A percentile compares a stretch with the other conserved stretches of the same genome.
Evolutionary conservation across 768 basidiomycete genomes (phyloP).

Genomic region (Lactarius hatsudake): DNA sequence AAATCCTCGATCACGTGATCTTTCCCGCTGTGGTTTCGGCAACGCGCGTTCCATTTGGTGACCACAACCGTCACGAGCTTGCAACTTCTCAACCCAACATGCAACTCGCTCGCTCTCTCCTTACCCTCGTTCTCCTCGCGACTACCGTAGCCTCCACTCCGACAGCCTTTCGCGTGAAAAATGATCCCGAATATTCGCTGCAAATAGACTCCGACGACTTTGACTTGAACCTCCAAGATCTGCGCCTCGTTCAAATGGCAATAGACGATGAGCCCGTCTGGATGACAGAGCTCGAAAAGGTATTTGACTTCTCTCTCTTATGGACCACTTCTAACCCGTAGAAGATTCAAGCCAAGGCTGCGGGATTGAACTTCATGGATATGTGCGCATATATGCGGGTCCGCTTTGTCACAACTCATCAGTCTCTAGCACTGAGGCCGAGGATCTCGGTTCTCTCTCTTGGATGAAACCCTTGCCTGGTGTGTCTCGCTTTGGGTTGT

Average conservation of each 20-base stretch:
- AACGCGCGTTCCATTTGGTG: background rate
- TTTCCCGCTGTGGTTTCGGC: background rate
- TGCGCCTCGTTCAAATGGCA: conserved; percentile 73
- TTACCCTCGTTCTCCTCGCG: conserved; percentile 14
- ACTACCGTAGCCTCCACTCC: conserved; percentile 10
- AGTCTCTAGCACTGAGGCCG: conserved; percentile 25
- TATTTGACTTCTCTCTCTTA: conserved; percentile 30
- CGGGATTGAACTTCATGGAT: conserved; percentile 83
- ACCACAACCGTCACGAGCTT: background rate
- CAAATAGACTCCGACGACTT: conserved; percentile 30
- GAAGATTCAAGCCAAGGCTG: conserved; percentile 74
- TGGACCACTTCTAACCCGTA: background rate
- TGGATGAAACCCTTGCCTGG: background rate
- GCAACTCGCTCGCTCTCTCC: conserved; percentile 5
- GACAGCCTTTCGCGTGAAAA: conserved; percentile 10
- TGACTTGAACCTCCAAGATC: conserved; percentile 66
- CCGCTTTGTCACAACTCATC: conserved; percentile 7
- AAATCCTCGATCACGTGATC: conserved; percentile 11
- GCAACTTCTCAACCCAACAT: conserved; percentile 9
- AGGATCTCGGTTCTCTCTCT: conserved; percentile 19
- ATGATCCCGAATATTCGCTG: conserved; percentile 17
- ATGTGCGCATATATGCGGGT: conserved; percentile 49
- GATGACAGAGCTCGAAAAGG: conserved; percentile 92
- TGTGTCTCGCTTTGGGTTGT: background rate
- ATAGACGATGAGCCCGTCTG: conserved; percentile 60